A percentile compares a stretch with the other conserved stretches of the same genome.
Conservation (phyloP, 2,329 filamentous ascomycete genomes). For the Ramularia collo-cygni region DNA sequence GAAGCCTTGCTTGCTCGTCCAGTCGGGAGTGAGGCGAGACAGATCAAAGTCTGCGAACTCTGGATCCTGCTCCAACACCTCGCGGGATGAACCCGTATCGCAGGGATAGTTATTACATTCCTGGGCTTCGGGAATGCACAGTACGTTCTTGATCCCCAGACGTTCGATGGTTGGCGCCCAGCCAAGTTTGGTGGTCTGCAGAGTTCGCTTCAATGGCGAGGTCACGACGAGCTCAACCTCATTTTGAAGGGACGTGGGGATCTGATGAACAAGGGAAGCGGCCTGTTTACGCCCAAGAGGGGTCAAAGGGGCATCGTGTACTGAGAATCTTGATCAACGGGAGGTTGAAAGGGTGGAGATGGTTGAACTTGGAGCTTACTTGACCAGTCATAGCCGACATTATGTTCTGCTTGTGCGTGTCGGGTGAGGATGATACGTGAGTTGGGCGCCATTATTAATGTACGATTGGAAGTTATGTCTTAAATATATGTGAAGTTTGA, state of each 20-base stretch:
- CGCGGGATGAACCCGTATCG: constrained; percentile 24
- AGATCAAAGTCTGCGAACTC: constrained; percentile 27
- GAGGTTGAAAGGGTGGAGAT: background rate
- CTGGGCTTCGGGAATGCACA: constrained; percentile 28
- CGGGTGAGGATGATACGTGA: constrained; percentile 29
- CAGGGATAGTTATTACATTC: constrained; percentile 30
- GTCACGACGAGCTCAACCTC: constrained; percentile 26
- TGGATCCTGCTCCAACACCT: constrained; percentile 18
- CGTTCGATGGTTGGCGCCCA: constrained; percentile 24
- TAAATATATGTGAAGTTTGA: too few relatives aligned
- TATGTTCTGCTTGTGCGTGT: constrained; percentile 31
- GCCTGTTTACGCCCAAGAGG: constrained; percentile 30
- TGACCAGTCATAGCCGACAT: constrained; percentile 27
- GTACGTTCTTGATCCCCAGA: constrained; percentile 23
- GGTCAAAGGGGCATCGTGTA: constrained; percentile 29
- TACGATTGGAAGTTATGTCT: too few relatives aligned
- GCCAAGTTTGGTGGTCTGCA: constrained; percentile 28
- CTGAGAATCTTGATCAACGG: too few relatives aligned
- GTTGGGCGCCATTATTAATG: constrained; percentile 25
- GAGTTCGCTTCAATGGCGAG: constrained; percentile 27
- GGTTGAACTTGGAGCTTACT: constrained; percentile 15
- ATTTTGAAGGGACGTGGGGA: constrained; percentile 15
- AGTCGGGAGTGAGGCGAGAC: constrained; percentile 22
- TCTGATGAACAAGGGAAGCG: constrained; percentile 23
- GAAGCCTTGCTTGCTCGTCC: constrained; percentile 28